Evolutionary conservation across 1,284 basidiomycete species (phyloP), one percentile per base, ranked within the genome.

Genomic region (Cystobasidiaceae sp.): DNA sequence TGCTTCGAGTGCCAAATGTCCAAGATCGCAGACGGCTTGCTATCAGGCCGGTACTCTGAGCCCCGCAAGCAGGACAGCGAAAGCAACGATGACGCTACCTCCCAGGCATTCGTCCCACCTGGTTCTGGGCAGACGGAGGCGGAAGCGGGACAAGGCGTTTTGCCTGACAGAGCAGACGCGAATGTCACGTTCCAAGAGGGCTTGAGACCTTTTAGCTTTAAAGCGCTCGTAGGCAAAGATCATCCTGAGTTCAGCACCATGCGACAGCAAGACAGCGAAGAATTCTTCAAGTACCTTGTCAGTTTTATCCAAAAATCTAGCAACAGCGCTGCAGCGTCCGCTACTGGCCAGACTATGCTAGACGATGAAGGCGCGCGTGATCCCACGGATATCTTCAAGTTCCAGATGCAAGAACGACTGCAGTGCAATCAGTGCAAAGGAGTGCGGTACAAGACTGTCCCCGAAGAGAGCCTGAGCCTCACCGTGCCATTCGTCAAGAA

Each of bases 171-270:
- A 75, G 50, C 77, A 78, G 7, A 79, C 80, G 11, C 80, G 79
- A 4, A 82, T 83, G 0, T 80, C 83, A 9, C 30, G 13, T 97
- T 94, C 81, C 93, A 97, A 75, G 85, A 84, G 28, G 94, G 94
- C 0, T 79, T 98, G 56, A 83, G 84, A 39, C 96, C 94, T 0
- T 81, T 81, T 2, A 86, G 86, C 74, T 93, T 97, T 81, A 97
- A 97, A 77, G 80, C 85, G 1, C 82, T 97, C 15, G 84, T 97
- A 37, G 94, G 94, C 2, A 89, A 88, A 72, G 92, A 91, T 0
- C 94, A 98, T 74, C 84, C 85, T 54, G 94, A 97, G 78, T 98
- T 98, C 74, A 82, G 89, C 32, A 97, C 93, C 19, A 97, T 97
- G 93, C 83, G 85, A 46, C 93, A 98, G 77, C 94, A 98, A 76